Conservation (phyloP, 805 yeast genomes). For the Teunomyces atbi region DNA sequence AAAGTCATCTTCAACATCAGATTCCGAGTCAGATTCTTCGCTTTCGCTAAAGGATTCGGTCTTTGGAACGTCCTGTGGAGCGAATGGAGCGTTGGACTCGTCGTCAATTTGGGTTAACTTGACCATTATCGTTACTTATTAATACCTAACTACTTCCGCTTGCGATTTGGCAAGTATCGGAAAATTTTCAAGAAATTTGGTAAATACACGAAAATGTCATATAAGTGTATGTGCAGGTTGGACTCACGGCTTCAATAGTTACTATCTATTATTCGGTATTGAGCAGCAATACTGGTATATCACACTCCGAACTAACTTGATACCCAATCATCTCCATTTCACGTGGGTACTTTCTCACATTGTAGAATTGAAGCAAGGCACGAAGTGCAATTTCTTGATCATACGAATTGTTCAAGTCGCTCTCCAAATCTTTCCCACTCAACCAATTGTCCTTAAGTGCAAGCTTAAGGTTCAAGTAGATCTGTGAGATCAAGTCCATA, state of each 20-base stretch:
- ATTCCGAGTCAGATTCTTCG: constrained; percentile 47
- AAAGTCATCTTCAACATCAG: constrained; percentile 66
- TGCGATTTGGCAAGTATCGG: constrained; percentile 1
- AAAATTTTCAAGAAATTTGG: constrained; percentile 5
- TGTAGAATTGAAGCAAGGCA: constrained; percentile 74
- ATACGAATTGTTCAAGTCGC: constrained; percentile 70
- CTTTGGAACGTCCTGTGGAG: constrained; percentile 32
- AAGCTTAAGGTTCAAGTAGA: constrained; percentile 71
- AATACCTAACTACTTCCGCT: constrained; percentile 1
- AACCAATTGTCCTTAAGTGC: constrained; percentile 85
- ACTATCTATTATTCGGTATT: constrained; percentile 10
- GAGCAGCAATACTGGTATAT: constrained; percentile 18
- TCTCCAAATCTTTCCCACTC: constrained; percentile 73
- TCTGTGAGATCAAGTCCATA: constrained; percentile 89
- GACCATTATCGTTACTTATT: constrained; percentile 51
- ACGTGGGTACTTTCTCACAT: constrained; percentile 53
- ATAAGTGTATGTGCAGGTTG: not conserved
- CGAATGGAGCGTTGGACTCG: constrained; percentile 41
- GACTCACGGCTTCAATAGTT: not conserved
- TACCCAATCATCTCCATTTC: constrained; percentile 61
- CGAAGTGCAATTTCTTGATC: constrained; percentile 85
- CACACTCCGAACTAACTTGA: constrained; percentile 27
- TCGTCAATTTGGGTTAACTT: constrained; percentile 72
- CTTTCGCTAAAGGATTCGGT: constrained; percentile 27
- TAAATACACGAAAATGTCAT: constrained; percentile 1